Evolutionary conservation across 371 early-diverging fungal species (phyloP).

Genomic region (Rhizomucor pusillus): DNA sequence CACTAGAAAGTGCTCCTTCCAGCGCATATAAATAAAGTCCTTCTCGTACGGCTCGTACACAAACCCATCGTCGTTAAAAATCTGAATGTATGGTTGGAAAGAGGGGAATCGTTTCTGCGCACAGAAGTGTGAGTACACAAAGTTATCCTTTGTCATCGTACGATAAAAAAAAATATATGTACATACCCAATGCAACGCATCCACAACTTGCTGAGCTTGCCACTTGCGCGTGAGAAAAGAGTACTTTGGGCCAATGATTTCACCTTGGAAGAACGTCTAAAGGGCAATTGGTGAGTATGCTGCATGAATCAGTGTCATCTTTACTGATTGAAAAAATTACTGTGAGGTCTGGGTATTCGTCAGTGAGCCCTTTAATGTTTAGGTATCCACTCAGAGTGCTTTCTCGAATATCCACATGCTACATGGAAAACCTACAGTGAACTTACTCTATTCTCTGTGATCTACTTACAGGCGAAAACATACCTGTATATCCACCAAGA

Average conservation of each 20-base stretch:
- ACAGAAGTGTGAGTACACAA: neutral
- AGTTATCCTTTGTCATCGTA: neutral
- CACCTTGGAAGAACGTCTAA: slow-evolving; percentile 81
- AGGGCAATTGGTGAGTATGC: neutral
- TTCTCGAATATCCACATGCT: slow-evolving; percentile 69
- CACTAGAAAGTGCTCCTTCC: slow-evolving; percentile 96
- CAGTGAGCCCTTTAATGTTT: slow-evolving; percentile 70
- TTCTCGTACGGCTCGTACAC: slow-evolving; percentile 65
- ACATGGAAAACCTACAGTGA: neutral
- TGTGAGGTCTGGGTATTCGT: slow-evolving; percentile 57
- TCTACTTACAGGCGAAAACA: neutral
- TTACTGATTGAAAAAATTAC: slow-evolving; percentile 15
- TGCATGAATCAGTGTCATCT: neutral
- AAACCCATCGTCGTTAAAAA: slow-evolving; percentile 70
- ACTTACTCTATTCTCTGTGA: neutral
- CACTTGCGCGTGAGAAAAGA: slow-evolving; percentile 84
- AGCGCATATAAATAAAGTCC: slow-evolving; percentile 92
- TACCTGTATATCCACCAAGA: slow-evolving; percentile 72
- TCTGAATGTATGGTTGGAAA: slow-evolving; percentile 57
- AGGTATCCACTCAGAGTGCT: slow-evolving; percentile 76
- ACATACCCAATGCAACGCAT: slow-evolving; percentile 81
- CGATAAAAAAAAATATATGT: neutral
- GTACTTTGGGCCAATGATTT: slow-evolving; percentile 78
- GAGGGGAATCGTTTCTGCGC: slow-evolving; percentile 62
- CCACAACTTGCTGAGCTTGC: slow-evolving; percentile 78